Percentiles rank a stretch among this genome's conserved stretches.
Evolutionary conservation across 179 eudicot species (phyloP).

Genomic region (Spinacia oleracea): DNA sequence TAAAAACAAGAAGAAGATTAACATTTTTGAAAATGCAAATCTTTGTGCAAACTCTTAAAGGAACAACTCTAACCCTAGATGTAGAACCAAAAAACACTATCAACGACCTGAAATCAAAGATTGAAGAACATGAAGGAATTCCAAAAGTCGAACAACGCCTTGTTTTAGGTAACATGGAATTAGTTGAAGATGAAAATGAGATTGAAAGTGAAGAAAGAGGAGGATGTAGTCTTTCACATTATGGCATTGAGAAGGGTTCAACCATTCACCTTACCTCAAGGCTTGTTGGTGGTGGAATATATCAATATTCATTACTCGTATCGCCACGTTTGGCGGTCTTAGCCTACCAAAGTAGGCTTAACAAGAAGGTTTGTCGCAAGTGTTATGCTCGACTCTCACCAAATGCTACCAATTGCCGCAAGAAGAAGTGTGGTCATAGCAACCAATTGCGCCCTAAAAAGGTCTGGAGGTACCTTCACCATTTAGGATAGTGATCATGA

Average conservation of each 20-base stretch:
- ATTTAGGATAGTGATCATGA: background rate
- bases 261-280: slow-evolving; percentile 15
- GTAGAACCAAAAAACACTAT: slow-evolving; percentile 25
- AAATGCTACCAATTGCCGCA: slow-evolving; percentile 26
- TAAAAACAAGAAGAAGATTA: background rate
- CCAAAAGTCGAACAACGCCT: background rate
- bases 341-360: slow-evolving; percentile 5
- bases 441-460: slow-evolving; percentile 19
- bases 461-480: background rate
- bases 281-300: slow-evolving; percentile 6
- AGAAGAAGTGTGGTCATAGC: slow-evolving; percentile 31
- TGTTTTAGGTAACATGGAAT: background rate
- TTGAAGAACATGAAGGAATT: slow-evolving; percentile 24
- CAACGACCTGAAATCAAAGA: slow-evolving; percentile 18
- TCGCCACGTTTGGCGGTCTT: background rate
- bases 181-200: slow-evolving; percentile 2
- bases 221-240: background rate
- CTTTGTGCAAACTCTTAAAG: slow-evolving; percentile 28
- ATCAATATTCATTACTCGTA: background rate
- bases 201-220: background rate
- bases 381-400: slow-evolving; percentile 25
- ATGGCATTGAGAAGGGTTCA: slow-evolving; percentile 10
- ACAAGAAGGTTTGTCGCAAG: slow-evolving; percentile 24
- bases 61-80: slow-evolving; percentile 26
- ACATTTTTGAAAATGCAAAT: slow-evolving; percentile 18